Evolutionary conservation across 1,284 basidiomycete species (phyloP).

Genomic region (Sphagnurus paluster): DNA sequence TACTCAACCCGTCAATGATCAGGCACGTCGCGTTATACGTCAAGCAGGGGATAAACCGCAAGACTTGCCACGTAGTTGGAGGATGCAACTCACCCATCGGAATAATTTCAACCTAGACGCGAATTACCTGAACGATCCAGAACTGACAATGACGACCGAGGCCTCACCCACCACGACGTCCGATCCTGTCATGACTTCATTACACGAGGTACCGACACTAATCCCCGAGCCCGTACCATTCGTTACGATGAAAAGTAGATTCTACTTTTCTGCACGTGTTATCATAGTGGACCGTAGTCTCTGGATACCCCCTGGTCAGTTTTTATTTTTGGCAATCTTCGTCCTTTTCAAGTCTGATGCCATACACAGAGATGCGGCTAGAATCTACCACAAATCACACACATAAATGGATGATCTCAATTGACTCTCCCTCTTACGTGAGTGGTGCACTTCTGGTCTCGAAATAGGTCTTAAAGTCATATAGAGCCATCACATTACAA

Average conservation of each 20-base stretch:
- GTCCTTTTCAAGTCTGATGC: not conserved
- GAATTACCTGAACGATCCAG: too few species aligned
- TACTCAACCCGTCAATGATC: not conserved
- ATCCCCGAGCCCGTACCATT: too few species aligned
- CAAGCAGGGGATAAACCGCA: not conserved
- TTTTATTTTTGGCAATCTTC: not conserved
- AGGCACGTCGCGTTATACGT: conserved; percentile 2
- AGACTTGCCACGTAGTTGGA: conserved; percentile 12
- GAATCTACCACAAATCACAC: conserved; percentile 39
- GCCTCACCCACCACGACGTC: not conserved
- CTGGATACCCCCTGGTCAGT: conserved; percentile 57
- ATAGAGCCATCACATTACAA: conserved; percentile 55
- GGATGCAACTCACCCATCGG: conserved; percentile 37
- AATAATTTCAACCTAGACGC: conserved; percentile 26
- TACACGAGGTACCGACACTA: too few species aligned
- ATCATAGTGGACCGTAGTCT: conserved; percentile 63
- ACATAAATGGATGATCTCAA: conserved; percentile 71
- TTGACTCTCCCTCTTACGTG: conserved; percentile 73
- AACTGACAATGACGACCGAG: too few species aligned
- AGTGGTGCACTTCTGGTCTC: conserved; percentile 22
- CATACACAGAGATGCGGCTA: conserved; percentile 43
- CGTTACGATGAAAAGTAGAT: conserved; percentile 44
- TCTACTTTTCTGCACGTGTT: conserved; percentile 66
- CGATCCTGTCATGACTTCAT: not conserved
- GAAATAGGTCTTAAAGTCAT: conserved; percentile 12